Evolutionary conservation across 2,329 filamentous ascomycete species (phyloP), one percentile per base, ranked within the genome.

Genomic region (Aspergillus sp.): DNA sequence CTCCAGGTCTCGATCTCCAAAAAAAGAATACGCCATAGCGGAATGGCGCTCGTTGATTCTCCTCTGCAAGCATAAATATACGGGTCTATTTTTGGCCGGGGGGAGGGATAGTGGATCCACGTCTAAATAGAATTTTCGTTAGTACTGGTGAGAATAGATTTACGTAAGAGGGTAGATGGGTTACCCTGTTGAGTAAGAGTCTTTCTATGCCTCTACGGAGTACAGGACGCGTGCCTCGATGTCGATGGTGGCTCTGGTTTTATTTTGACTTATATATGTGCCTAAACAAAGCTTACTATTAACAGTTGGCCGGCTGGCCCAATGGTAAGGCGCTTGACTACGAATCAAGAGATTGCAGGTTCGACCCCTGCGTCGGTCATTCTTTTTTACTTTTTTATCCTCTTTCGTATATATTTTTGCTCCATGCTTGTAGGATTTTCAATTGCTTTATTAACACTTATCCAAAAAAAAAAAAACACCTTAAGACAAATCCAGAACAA

Each of bases 401-500:
- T 37, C 37, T 45, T 37, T 5, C 12, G 12, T 7, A 30, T 23
- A 9, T 44, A 5, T 15, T 41, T 22, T 17, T 38, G 12, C n/a
- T 10, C 30, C 27, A n/a, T 37, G 25, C 32, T 49, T 6, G 38
- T 32, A n/a, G 38, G 25, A 22, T n/a, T 44, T 44, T 41, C 20
- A 32, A 25, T 33, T 22, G 17, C 19, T 17, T 17, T 9, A 42
- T 27, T 13, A 23, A 5, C 7, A 23, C 23, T n/a, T 23, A 7
- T 17, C 12, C 23, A 20, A 32, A 17, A 4, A 22, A 22, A 20
- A 32, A 17, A 4, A 22, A 22, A 22, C 20, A 4, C 15, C 43
- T 50, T 41, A 62, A 25, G 60, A 61, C 47, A 75, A 57, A 57
- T 75, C 73, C 43, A 76, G 53, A n/a, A 76, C 73, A 7, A 76